Base-by-base conservation (phyloP, 371 early-diverging fungal genomes). In the Actinomortierella ambigua region DNA sequence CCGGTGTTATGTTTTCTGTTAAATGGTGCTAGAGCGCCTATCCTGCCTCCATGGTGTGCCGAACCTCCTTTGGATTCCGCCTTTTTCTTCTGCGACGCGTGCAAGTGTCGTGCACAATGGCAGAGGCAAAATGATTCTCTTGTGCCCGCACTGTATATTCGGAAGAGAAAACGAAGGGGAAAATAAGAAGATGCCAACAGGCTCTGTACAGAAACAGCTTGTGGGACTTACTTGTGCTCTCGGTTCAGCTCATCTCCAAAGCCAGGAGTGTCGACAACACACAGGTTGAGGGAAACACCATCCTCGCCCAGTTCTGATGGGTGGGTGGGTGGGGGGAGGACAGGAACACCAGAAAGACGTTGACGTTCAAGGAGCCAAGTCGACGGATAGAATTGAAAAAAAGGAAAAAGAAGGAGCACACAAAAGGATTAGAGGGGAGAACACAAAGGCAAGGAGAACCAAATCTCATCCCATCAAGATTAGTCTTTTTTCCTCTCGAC, bases 241-340 rank as follows among this genome's bases (percentile, higher is more conserved):
- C 90, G 83, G 70, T 90, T 85, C 42, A 90, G 63, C 47, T 87
- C 87, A 77, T 96, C 95, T 39, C 96, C 97, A 78, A 96, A 97
- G 9, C 98, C 98, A 15, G 98, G 97, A 4, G 97, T 97, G 77
- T 98, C 97, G 55, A 98, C 87, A 53, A 96, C 83, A 24, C 95
- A 93, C 18, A 98, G 84, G 52, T 90, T 82, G 52, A 98, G 81
- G 64, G 88, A 90, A 58, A 94, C 90, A 43, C 97, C 96, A 70
- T 97, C 96, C 84, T 98, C 98, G 69, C 93, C 93, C 82, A 98
- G 84, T 68, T 98, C 97, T 87, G 84, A 34, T 40, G 44, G 2
- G 23, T 42, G 20, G 14, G 23, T 24, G 29, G 41, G 54, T 6
- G 40, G 41, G 54, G 22, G 44, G 3, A 14, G 23, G 23, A 22